Evolutionary conservation across 1,284 basidiomycete genomes (phyloP).

Genomic region (Athelia sp.): DNA sequence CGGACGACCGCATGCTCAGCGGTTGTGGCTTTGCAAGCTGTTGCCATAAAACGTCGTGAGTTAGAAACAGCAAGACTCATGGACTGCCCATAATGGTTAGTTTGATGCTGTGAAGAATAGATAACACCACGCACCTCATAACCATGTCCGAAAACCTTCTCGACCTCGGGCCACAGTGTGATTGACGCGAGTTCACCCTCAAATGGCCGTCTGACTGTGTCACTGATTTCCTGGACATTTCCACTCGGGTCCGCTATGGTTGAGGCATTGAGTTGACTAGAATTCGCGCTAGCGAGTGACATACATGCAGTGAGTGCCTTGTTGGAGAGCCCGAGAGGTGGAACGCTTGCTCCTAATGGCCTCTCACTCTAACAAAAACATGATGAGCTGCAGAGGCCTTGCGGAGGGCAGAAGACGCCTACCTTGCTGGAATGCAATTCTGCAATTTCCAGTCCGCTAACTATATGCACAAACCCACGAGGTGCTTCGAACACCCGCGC

Average conservation of each 20-base stretch:
- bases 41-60: conserved; percentile 73
- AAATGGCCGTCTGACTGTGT: conserved; percentile 56
- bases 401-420: too few relatives aligned
- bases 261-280: background rate
- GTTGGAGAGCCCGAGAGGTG: conserved; percentile 75
- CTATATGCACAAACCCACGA: conserved; percentile 63
- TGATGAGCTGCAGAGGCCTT: too few relatives aligned
- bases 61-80: conserved; percentile 75
- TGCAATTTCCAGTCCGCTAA: conserved; percentile 46
- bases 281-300: conserved; percentile 5
- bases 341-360: conserved; percentile 63
- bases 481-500: conserved; percentile 89
- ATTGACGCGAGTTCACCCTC: conserved; percentile 79
- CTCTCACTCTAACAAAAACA: conserved; percentile 26
- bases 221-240: background rate
- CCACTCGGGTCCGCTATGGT: too few relatives aligned
- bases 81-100: conserved; percentile 40
- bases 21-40: conserved; percentile 86
- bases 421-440: conserved; percentile 45
- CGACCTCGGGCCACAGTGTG: conserved; percentile 95
- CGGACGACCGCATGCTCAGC: conserved; percentile 89
- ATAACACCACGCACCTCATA: conserved; percentile 70
- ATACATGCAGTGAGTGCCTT: conserved; percentile 58
- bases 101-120: conserved; percentile 1
- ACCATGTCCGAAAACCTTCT: conserved; percentile 97